A percentile compares a stretch with the other conserved stretches of the same genome.
Evolutionary conservation across 2,329 filamentous ascomycete species (phyloP).

Genomic region (Trichoderma koningiopsis): DNA sequence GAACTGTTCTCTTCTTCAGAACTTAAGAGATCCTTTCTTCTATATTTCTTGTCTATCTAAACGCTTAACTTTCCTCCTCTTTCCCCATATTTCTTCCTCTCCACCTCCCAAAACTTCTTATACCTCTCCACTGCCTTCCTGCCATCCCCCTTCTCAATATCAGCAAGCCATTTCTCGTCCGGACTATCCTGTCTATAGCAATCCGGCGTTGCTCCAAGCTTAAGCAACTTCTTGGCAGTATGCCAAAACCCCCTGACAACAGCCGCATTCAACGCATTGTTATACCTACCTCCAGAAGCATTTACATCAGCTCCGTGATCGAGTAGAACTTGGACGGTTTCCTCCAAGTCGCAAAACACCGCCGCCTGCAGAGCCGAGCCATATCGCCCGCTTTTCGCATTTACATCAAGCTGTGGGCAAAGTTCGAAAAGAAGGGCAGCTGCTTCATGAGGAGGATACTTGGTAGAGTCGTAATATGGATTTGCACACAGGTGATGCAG

Average conservation of each 20-base stretch:
- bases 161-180: conserved; percentile 6
- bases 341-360: conserved; percentile 15
- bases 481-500: conserved; percentile 24
- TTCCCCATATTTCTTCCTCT: neutral
- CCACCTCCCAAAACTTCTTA: conserved; percentile 19
- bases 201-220: conserved; percentile 19
- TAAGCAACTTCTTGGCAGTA: conserved; percentile 24
- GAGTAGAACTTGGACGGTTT: conserved; percentile 5
- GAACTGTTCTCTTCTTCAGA: neutral
- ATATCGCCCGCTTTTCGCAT: conserved; percentile 25
- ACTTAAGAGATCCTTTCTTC: neutral
- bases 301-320: conserved; percentile 26
- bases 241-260: conserved; percentile 4
- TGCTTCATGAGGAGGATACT: neutral
- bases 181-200: neutral
- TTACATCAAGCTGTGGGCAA: conserved; percentile 20
- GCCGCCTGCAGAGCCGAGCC: conserved; percentile 29
- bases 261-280: conserved; percentile 23
- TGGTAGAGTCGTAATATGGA: neutral
- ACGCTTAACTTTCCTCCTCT: neutral
- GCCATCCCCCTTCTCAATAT: neutral
- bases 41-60: neutral
- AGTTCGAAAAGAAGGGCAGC: neutral
- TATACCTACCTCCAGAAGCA: conserved; percentile 9
- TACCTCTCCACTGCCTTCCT: neutral